Evolutionary conservation across 805 yeast species (phyloP).

Genomic region (Candida verbasci): DNA sequence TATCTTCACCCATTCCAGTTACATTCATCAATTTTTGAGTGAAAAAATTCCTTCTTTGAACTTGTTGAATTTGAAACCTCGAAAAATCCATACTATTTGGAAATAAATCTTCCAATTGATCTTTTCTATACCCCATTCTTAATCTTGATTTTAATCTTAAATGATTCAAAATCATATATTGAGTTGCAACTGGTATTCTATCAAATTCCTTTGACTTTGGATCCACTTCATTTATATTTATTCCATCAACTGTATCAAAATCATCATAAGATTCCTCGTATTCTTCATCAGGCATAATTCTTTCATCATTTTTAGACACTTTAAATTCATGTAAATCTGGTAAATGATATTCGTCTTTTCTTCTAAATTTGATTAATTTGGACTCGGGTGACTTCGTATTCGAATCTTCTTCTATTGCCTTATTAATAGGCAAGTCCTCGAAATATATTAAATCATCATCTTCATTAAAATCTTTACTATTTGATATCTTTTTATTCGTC

Average conservation of each 20-base stretch:
- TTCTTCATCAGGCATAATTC: constrained; percentile 74
- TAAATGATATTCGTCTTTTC: constrained; percentile 79
- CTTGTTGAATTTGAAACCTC: constrained; percentile 88
- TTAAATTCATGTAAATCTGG: constrained; percentile 63
- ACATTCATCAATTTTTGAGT: constrained; percentile 84
- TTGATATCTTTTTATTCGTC: constrained; percentile 1
- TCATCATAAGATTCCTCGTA: constrained; percentile 56
- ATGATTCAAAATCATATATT: constrained; percentile 81
- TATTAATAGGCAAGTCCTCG: constrained; percentile 15
- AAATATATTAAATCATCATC: constrained; percentile 12
- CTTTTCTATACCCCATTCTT: constrained; percentile 91
- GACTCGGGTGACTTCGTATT: constrained; percentile 4
- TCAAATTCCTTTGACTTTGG: constrained; percentile 78
- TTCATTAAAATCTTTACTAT: constrained; percentile 8
- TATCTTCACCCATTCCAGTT: constrained; percentile 68
- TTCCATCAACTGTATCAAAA: constrained; percentile 56
- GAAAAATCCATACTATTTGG: constrained; percentile 89
- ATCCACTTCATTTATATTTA: constrained; percentile 71
- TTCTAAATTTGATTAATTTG: constrained; percentile 30
- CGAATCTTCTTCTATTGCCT: constrained; percentile 3
- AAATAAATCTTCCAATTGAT: constrained; percentile 77
- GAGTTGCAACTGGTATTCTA: constrained; percentile 75
- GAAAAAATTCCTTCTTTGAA: constrained; percentile 81
- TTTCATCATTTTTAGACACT: constrained; percentile 54
- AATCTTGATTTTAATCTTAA: constrained; percentile 79